Conservation (phyloP, 1,284 basidiomycete species). For the Tetrapyrgos nigripes region DNA sequence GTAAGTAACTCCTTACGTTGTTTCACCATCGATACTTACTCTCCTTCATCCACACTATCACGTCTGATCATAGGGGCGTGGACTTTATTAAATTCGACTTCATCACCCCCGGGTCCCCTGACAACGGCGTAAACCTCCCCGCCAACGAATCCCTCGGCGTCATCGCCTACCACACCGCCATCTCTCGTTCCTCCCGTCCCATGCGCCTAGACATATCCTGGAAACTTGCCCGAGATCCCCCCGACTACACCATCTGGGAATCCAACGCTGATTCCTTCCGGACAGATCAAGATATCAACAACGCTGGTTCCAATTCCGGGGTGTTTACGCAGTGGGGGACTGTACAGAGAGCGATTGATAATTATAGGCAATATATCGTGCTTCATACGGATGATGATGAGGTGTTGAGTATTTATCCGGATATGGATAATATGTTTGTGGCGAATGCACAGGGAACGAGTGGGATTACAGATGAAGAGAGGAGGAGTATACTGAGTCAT, state of each 20-base stretch:
- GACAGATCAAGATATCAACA: conserved; percentile 20
- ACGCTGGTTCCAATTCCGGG: conserved; percentile 2
- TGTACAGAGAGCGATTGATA: conserved; percentile 18
- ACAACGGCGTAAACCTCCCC: conserved; percentile 14
- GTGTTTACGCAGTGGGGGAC: conserved; percentile 14
- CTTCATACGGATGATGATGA: conserved; percentile 11
- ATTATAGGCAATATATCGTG: conserved; percentile 16
- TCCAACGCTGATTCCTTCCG: conserved; percentile 16
- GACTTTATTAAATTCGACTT: conserved; percentile 21
- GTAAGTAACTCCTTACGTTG: too few species aligned
- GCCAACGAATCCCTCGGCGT: conserved; percentile 12
- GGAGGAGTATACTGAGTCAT: conserved; percentile 13
- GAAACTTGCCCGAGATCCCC: conserved; percentile 14
- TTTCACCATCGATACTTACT: too few species aligned
- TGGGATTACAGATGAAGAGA: conserved; percentile 10
- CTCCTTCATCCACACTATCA: too few species aligned
- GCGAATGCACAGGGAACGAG: conserved; percentile 7
- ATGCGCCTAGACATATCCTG: conserved; percentile 20
- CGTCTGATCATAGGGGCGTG: conserved; percentile 15
- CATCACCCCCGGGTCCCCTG: conserved; percentile 17
- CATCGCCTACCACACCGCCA: conserved; percentile 15
- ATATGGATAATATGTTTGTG: conserved; percentile 18
- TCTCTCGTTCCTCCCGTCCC: conserved; percentile 8
- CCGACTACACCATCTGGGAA: conserved; percentile 14
- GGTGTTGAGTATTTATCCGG: conserved; percentile 15